A percentile compares a stretch with the other conserved stretches of the same genome.
Evolutionary conservation across 371 early-diverging fungal species (phyloP).

Genomic region (Rhizopus arrhizus): DNA sequence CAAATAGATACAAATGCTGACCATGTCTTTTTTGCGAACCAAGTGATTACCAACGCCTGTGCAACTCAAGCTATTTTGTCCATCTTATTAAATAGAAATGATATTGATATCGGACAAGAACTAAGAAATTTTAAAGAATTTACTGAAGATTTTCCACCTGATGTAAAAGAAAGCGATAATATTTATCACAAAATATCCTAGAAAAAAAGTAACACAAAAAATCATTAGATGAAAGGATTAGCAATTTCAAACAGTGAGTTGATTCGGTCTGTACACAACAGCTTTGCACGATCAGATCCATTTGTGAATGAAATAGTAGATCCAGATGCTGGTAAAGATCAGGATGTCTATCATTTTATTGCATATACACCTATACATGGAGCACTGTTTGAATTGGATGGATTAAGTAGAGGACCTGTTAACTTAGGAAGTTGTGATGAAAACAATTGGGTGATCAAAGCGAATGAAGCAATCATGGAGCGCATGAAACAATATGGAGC

Average conservation of each 20-base stretch:
- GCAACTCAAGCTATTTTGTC: constrained; percentile 94
- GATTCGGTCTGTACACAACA: constrained; percentile 84
- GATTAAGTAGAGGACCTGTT: constrained; percentile 74
- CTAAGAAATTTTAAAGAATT: constrained; percentile 79
- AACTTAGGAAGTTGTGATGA: constrained; percentile 65
- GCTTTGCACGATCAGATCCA: constrained; percentile 78
- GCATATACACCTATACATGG: constrained; percentile 83
- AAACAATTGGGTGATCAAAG: constrained; percentile 71
- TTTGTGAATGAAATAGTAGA: constrained; percentile 73
- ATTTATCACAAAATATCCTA: background rate
- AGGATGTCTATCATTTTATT: constrained; percentile 89
- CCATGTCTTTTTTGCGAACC: constrained; percentile 79
- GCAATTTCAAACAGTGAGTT: constrained; percentile 82
- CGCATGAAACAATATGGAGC: constrained; percentile 70
- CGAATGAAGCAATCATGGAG: constrained; percentile 69
- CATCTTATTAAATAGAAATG: constrained; percentile 75
- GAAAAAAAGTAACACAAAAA: no score
- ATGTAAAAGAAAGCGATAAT: constrained; percentile 47
- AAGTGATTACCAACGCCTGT: constrained; percentile 85
- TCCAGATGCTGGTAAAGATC: constrained; percentile 60
- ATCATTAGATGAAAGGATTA: constrained; percentile 72
- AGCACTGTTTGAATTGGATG: constrained; percentile 85
- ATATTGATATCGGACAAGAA: constrained; percentile 74
- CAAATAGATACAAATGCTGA: constrained; percentile 29
- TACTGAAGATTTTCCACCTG: constrained; percentile 78